A percentile compares a stretch with the other conserved stretches of the same genome.
Conservation (phyloP, 2,329 filamentous ascomycete species). For the Zarea fungicola region DNA sequence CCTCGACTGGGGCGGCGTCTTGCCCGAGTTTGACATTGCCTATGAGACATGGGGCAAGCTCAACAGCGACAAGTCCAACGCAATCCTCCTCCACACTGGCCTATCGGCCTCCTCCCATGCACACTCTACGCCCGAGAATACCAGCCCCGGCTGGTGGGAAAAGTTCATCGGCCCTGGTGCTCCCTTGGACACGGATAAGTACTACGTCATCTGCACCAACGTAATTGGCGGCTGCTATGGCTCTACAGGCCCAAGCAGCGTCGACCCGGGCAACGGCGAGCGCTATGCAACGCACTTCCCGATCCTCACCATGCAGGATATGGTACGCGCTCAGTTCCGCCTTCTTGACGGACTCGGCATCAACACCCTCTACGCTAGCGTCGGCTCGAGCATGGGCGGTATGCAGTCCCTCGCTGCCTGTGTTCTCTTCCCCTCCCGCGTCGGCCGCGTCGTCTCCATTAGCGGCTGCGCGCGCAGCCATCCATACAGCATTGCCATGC, state of each 20-base stretch:
- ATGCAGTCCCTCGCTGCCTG: conserved; percentile 94
- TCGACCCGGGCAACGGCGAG: conserved; percentile 83
- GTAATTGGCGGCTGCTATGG: conserved; percentile 95
- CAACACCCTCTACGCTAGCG: conserved; percentile 77
- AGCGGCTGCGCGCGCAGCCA: conserved; percentile 92
- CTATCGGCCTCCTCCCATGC: conserved; percentile 97
- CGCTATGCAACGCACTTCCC: conserved; percentile 92
- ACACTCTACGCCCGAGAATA: conserved; percentile 80
- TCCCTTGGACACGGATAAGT: conserved; percentile 84
- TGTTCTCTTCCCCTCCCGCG: conserved; percentile 73
- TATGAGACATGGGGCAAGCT: conserved; percentile 89
- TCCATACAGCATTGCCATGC: conserved; percentile 97
- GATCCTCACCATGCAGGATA: conserved; percentile 92
- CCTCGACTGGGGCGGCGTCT: conserved; percentile 91
- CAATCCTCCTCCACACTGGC: conserved; percentile 87
- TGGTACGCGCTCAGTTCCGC: conserved; percentile 93
- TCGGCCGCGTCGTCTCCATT: conserved; percentile 79
- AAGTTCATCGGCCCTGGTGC: conserved; percentile 89
- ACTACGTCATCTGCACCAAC: conserved; percentile 93
- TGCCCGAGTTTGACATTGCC: conserved; percentile 82
- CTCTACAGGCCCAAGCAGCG: conserved; percentile 82
- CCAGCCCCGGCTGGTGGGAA: conserved; percentile 96
- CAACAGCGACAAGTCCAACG: conserved; percentile 78
- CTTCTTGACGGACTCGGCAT: conserved; percentile 77
- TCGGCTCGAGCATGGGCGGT: conserved; percentile 95